These are phyloP conservation scores for Marchantia polymorpha DNA, from an alignment of 225 moss, liverwort and hornwort species.

Conservation along the genomic window DNA sequence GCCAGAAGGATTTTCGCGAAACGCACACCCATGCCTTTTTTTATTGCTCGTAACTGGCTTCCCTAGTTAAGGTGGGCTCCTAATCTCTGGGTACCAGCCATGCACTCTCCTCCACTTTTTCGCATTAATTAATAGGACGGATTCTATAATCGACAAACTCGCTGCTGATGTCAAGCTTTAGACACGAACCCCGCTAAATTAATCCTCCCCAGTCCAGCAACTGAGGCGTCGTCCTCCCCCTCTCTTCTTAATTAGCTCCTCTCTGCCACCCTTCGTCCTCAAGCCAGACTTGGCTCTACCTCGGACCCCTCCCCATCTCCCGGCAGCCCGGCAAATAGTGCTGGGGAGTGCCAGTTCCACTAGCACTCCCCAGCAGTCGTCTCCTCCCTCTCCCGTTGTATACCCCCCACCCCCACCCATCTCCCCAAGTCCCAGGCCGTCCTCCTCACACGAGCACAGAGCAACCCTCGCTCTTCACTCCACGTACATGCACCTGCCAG, in stretches of 20 bases:
- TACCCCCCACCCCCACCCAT: no score
- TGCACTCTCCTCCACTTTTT: not conserved
- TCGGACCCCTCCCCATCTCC: no score
- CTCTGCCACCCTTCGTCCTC: not conserved
- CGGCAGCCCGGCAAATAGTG: no score
- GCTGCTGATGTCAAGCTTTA: not conserved
- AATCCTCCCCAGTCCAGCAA: not conserved
- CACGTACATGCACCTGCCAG: no score
- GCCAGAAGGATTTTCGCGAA: not conserved
- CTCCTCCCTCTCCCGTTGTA: no score
- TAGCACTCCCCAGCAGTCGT: no score
- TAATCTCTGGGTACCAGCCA: slow-evolving; percentile 5
- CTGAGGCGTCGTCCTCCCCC: not conserved
- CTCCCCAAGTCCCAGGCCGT: no score
- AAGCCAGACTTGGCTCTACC: not conserved
- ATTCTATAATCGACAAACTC: not conserved
- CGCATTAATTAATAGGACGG: not conserved
- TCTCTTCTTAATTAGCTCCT: not conserved
- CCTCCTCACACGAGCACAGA: no score
- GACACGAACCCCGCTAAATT: not conserved
- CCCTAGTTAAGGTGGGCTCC: not conserved
- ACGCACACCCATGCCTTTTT: not conserved
- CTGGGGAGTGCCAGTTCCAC: no score
- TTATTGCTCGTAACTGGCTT: slow-evolving; percentile 1
- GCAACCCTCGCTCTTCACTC: no score